Conservation (phyloP, 2,329 filamentous ascomycete genomes). For the Diaporthe vexans region DNA sequence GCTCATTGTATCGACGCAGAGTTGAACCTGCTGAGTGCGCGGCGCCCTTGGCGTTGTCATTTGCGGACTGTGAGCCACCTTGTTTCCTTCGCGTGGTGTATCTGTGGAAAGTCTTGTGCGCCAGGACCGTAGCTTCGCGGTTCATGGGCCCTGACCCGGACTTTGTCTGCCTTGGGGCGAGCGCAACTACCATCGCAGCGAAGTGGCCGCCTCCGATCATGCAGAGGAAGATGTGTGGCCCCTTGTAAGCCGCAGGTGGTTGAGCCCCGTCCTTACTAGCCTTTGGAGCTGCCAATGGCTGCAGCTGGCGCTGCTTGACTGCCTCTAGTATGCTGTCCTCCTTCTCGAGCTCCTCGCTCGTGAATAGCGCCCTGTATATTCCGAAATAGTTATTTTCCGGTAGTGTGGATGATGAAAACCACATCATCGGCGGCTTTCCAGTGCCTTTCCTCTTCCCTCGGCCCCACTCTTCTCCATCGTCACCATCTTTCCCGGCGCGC, state of each 20-base stretch:
- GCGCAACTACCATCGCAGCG: conserved; percentile 93
- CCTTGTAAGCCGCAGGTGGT: conserved; percentile 70
- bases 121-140: conserved; percentile 87
- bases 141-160: conserved; percentile 78
- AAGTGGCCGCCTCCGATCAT: conserved; percentile 99
- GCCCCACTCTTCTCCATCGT: conserved; percentile 61
- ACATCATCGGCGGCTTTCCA: conserved; percentile 83
- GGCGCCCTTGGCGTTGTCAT: conserved; percentile 92
- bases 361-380: conserved; percentile 86
- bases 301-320: conserved; percentile 82
- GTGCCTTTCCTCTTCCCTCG: conserved; percentile 63
- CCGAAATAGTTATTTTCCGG: conserved; percentile 86
- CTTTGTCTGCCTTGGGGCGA: conserved; percentile 84
- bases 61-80: conserved; percentile 93
- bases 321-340: conserved; percentile 73
- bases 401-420: conserved; percentile 84
- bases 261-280: conserved; percentile 71
- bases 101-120: conserved; percentile 97
- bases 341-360: conserved; percentile 77
- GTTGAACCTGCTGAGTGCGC: conserved; percentile 95
- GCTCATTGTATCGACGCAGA: conserved; percentile 93
- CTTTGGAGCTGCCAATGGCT: conserved; percentile 68
- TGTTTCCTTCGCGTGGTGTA: conserved; percentile 98
- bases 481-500: conserved; percentile 55
- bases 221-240: conserved; percentile 93